Evolutionary conservation across 176 grass and related monocot genomes (phyloP), one percentile per base, ranked within the genome.

Genomic region (Lolium perenne): DNA sequence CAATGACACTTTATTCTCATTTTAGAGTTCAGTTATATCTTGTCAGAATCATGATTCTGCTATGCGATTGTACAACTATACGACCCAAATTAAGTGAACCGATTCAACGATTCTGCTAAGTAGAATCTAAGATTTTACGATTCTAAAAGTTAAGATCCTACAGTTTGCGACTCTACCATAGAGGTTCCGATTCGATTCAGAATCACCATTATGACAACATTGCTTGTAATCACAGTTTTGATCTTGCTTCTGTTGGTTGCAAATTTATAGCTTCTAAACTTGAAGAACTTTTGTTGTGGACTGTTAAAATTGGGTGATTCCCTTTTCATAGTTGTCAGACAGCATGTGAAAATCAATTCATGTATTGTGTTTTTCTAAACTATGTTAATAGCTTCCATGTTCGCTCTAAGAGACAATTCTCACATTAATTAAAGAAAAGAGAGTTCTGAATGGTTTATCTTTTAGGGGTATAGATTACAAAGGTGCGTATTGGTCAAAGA

Each of bases 1-100:
- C 45, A 25, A 74, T 6, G 7, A 9, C 46, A 74, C 45, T 16
- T 13, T 13, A 50, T 50, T 74, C n/a, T 74, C n/a, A 26, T 14
- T 74, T 16, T 74, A 74, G 11, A 74, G 45, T 74, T 49, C 45
- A 23, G n/a, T 74, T 68, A 15, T 68, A 68, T 38, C 63, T 67
- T 67, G 26, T 29, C 26, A 29, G 26, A 29, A 29, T 29, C 26
- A 29, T 29, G 26, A 29, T 29, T 29, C 26, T 29, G 26, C 26
- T 29, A 29, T 29, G 26, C 26, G 26, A 29, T 29, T 29, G 1
- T 29, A 29, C 26, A 2, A 29, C 26, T 29, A 29, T 29, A 29
- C 26, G 26, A 29, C 26, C 26, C 26, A 29, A 29, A 29, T 29
- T 29, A 29, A 29, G 26, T 29, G 26, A 29, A 29, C 26, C 26